Conservation (phyloP, 2,329 filamentous ascomycete species). For the Alternaria ethzedia region DNA sequence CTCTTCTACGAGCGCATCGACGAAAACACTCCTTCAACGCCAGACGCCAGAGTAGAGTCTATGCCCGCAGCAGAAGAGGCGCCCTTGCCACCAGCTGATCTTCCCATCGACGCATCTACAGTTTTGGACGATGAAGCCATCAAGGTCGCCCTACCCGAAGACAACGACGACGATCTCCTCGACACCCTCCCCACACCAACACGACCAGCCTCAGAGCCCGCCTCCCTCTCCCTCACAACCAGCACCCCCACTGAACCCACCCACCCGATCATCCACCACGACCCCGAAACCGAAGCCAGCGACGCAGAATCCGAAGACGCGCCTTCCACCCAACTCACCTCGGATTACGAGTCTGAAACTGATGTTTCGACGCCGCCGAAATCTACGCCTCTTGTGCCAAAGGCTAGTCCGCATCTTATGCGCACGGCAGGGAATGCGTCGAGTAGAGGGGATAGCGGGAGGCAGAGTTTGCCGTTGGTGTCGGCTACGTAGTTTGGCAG, state of each 20-base stretch:
- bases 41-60: neutral
- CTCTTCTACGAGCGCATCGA: slow-evolving; percentile 80
- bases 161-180: slow-evolving; percentile 21
- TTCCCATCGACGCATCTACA: neutral
- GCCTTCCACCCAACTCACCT: slow-evolving; percentile 31
- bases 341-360: slow-evolving; percentile 21
- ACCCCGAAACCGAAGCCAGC: slow-evolving; percentile 22
- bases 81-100: slow-evolving; percentile 26
- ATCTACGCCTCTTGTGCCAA: neutral
- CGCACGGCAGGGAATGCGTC: slow-evolving; percentile 33
- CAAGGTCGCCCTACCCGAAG: slow-evolving; percentile 28
- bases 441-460: slow-evolving; percentile 18
- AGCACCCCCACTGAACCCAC: neutral
- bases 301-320: slow-evolving; percentile 32
- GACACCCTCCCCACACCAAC: slow-evolving; percentile 2
- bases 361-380: slow-evolving; percentile 1
- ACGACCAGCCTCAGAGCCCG: neutral
- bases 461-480: slow-evolving; percentile 34
- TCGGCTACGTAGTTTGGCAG: slow-evolving; percentile 30
- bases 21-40: slow-evolving; percentile 52
- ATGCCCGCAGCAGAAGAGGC: slow-evolving; percentile 14
- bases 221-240: neutral
- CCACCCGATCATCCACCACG: neutral
- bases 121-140: slow-evolving; percentile 13
- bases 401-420: slow-evolving; percentile 32